These are phyloP conservation scores for Salinomyces thailandicus DNA, from an alignment of 2,329 filamentous ascomycete species.

Conservation along the genomic window DNA sequence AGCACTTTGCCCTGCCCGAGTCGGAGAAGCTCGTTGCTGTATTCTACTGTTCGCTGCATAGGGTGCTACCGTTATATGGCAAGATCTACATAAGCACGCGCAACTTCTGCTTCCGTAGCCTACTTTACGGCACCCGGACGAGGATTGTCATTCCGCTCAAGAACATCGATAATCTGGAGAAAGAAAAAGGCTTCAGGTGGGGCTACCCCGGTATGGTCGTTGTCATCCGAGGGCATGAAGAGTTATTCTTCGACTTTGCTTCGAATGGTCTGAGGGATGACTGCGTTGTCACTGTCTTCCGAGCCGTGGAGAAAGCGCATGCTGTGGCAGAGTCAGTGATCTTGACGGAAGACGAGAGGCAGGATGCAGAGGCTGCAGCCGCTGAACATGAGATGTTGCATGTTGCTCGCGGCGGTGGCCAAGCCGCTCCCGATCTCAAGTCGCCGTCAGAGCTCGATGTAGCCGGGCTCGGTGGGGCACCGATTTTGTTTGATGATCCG, in stretches of 20 bases:
- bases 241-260: slow-evolving; percentile 91
- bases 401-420: slow-evolving; percentile 51
- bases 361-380: slow-evolving; percentile 62
- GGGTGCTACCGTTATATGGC: slow-evolving; percentile 83
- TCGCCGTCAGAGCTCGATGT: slow-evolving; percentile 14
- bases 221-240: slow-evolving; percentile 89
- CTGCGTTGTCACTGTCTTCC: slow-evolving; percentile 70
- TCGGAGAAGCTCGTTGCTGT: slow-evolving; percentile 76
- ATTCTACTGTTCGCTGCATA: slow-evolving; percentile 85
- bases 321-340: slow-evolving; percentile 60
- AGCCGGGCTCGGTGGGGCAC: slow-evolving; percentile 46
- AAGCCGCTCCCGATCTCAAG: slow-evolving; percentile 30
- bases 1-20: slow-evolving; percentile 79
- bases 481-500: slow-evolving; percentile 81
- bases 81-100: slow-evolving; percentile 90
- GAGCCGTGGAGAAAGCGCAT: slow-evolving; percentile 61
- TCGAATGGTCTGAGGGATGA: slow-evolving; percentile 72
- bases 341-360: slow-evolving; percentile 56
- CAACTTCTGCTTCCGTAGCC: slow-evolving; percentile 84
- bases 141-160: slow-evolving; percentile 84
- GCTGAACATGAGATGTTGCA: slow-evolving; percentile 71
- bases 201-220: slow-evolving; percentile 84
- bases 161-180: slow-evolving; percentile 86
- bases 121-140: slow-evolving; percentile 78
- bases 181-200: slow-evolving; percentile 88